Conservation (phyloP, 108 stramenopile species). For the Hondaea fermentalgiana region DNA sequence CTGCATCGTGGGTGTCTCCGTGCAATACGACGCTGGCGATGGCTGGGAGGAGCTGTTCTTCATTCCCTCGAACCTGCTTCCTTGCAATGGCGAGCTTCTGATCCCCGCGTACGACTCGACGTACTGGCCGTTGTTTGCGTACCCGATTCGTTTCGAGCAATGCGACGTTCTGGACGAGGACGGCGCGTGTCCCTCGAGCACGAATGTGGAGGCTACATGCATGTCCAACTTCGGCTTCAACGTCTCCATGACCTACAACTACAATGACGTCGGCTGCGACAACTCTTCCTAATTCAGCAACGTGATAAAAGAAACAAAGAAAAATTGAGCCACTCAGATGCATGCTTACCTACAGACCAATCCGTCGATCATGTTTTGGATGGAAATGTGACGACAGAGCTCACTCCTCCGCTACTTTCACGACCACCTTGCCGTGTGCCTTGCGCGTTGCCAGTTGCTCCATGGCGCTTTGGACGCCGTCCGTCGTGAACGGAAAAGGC, state of each 20-base stretch:
- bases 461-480: neutral
- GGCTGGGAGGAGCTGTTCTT: neutral
- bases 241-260: neutral
- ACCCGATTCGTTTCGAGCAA: constrained; percentile 1
- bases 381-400: neutral
- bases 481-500: neutral
- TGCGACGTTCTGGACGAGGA: neutral
- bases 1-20: neutral
- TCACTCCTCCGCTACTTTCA: neutral
- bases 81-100: neutral
- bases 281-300: neutral
- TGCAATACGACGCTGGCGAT: neutral
- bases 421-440: neutral
- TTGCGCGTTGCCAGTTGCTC: neutral
- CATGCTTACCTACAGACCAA: neutral
- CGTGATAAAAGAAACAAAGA: neutral
- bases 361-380: neutral
- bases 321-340: neutral
- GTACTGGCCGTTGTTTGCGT: neutral
- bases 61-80: neutral
- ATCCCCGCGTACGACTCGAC: neutral
- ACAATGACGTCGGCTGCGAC: neutral
- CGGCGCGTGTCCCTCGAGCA: neutral
- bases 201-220: neutral
- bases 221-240: neutral